Conservation (phyloP, 345 rosid genomes). For the Eucalyptus brandiana region DNA sequence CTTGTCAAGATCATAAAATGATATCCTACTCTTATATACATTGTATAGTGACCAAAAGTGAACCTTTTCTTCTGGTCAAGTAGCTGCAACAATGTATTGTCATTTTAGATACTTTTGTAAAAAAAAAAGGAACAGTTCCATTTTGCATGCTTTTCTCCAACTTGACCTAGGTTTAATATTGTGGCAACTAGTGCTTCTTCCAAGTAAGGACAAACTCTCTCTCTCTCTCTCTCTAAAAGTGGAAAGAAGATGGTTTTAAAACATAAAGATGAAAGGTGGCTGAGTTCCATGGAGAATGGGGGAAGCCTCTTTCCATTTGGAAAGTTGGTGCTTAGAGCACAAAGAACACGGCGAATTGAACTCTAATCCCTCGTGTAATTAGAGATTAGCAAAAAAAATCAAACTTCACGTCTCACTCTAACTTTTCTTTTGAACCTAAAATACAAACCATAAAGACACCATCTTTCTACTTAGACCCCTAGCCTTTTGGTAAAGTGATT, state of each 20-base stretch:
- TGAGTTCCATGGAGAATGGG: not conserved
- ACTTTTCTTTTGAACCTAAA: not conserved
- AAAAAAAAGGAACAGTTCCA: not conserved
- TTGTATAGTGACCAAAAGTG: not conserved
- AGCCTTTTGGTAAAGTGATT: not conserved
- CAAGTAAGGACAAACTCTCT: not conserved
- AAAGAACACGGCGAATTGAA: not conserved
- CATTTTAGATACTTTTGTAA: not conserved
- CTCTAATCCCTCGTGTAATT: not conserved
- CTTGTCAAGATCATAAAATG: not conserved
- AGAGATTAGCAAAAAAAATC: not conserved
- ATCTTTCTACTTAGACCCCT: not conserved
- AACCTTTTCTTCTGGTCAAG: not conserved
- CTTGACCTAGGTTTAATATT: not conserved
- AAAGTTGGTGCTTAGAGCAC: not conserved
- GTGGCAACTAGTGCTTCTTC: not conserved
- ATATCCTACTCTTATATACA: not conserved
- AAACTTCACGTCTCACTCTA: not conserved
- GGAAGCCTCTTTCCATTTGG: not conserved
- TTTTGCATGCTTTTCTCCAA: not conserved
- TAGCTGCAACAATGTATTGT: not conserved
- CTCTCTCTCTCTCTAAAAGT: not conserved
- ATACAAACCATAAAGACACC: not conserved
- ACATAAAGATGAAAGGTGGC: not conserved
- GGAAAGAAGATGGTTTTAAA: not conserved